Evolutionary conservation across 106 monocot species (phyloP), one percentile per base, ranked within the genome.

Genomic region (Gastrodia elata): DNA sequence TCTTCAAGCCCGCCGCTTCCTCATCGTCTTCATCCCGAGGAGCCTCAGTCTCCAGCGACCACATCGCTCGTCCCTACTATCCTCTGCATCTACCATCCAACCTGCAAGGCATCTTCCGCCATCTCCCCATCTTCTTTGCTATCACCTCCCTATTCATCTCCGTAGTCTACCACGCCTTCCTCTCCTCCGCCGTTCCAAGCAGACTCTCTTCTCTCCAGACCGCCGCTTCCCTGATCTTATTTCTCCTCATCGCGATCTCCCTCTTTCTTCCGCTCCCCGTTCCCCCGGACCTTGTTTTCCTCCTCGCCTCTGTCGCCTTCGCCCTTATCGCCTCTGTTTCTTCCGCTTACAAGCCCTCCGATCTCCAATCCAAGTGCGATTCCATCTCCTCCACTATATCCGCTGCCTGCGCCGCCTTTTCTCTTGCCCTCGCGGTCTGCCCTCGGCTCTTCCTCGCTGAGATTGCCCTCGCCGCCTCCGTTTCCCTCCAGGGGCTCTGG

Each of bases 401-500:
- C 39, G 71, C 71, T 41, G 32, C 70, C 39, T 83, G 86, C 34
- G 75, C 89, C 38, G 59, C 77, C 30, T 61, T 85, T 35, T 26
- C 76, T 56, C 85, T 89, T 46, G 79, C 84, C 39, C 8, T 91
- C 59, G 30, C 75, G 39, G 14, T 76, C 49, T 64, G 25, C 30
- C 89, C 91, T 37, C 34, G 73, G 39, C 59, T 85, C 71, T 89
- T 87, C 78, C 26, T 80, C 49, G 81, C 86, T 43, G 87, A 94
- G 74, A 22, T 89, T n/a, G 80, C 80, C 67, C 83, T 94, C 26
- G 78, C 91, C 20, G 65, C 32, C 25, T 83, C 87, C 28, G 14
- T 89, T 27, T 70, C 65, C 36, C 85, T 91, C 39, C 75, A 77
- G 52, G 94, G 87, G 4, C 80, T 89, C 44, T 91, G 91, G 94